Percentiles rank a stretch among this genome's conserved stretches.
Conservation (phyloP, 2,329 filamentous ascomycete species). For the Fusarium mangiferae region DNA sequence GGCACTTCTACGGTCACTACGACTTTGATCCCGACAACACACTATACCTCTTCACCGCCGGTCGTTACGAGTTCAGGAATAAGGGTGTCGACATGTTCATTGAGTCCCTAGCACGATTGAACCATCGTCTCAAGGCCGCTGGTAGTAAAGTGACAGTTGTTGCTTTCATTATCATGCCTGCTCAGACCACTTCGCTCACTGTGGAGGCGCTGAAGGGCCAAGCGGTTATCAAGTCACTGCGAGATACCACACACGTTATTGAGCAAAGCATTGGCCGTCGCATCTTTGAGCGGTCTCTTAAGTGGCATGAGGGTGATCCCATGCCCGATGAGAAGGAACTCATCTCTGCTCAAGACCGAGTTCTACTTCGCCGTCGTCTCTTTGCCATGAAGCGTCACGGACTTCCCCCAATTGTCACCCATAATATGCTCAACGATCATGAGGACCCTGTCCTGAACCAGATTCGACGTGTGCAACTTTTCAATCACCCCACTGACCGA, state of each 20-base stretch:
- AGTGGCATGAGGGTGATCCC: slow-evolving; percentile 94
- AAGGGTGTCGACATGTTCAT: slow-evolving; percentile 99
- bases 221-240: slow-evolving; percentile 94
- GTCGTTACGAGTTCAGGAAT: slow-evolving; percentile 97
- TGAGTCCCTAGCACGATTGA: slow-evolving; percentile 91
- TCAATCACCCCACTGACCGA: slow-evolving; percentile 93
- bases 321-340: slow-evolving; percentile 97
- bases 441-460: slow-evolving; percentile 97
- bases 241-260: slow-evolving; percentile 92
- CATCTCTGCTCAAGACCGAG: slow-evolving; percentile 89
- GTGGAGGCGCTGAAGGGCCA: slow-evolving; percentile 97
- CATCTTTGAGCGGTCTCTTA: slow-evolving; percentile 92
- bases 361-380: slow-evolving; percentile 87
- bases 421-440: slow-evolving; percentile 96
- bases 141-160: slow-evolving; percentile 95
- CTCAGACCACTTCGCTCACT: slow-evolving; percentile 92
- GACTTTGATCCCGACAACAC: slow-evolving; percentile 98
- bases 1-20: slow-evolving; percentile 98
- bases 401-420: slow-evolving; percentile 94
- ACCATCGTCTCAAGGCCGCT: slow-evolving; percentile 86
- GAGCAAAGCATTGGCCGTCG: slow-evolving; percentile 92
- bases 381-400: slow-evolving; percentile 96
- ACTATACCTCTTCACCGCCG: slow-evolving; percentile 96
- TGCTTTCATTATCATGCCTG: slow-evolving; percentile 98
- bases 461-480: slow-evolving; percentile 93